A percentile compares a stretch with the other conserved stretches of the same genome.
Evolutionary conservation across 768 basidiomycete species (phyloP).

Genomic region (Strobilomyces confusus): DNA sequence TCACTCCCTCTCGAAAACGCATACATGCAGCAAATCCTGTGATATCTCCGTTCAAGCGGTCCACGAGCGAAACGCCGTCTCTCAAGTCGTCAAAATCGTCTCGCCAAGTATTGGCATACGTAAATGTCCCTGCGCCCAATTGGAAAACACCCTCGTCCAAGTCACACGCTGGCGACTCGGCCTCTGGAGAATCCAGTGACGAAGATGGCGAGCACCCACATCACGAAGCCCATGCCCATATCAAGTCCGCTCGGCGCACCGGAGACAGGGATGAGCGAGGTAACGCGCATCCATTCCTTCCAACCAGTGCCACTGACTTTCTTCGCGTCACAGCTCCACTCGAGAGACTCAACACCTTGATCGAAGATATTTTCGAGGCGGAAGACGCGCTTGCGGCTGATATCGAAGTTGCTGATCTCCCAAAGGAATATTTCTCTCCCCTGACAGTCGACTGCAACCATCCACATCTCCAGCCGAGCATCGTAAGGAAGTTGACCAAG

Average conservation of each 20-base stretch:
- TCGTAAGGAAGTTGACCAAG: slow-evolving; percentile 67
- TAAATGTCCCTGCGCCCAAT: slow-evolving; percentile 27
- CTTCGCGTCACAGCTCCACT: slow-evolving; percentile 45
- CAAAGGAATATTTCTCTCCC: slow-evolving; percentile 60
- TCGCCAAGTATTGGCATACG: slow-evolving; percentile 33
- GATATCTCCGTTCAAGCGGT: slow-evolving; percentile 9
- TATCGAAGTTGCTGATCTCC: slow-evolving; percentile 45
- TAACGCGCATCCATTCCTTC: slow-evolving; percentile 22
- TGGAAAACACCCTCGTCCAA: slow-evolving; percentile 30
- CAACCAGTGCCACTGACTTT: not conserved
- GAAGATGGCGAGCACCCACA: slow-evolving; percentile 31
- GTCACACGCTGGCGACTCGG: slow-evolving; percentile 36
- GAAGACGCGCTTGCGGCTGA: slow-evolving; percentile 69
- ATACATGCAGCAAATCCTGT: slow-evolving; percentile 25
- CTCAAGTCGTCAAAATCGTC: slow-evolving; percentile 28
- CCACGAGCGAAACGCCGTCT: slow-evolving; percentile 24
- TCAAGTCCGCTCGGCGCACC: slow-evolving; percentile 53
- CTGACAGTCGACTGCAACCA: slow-evolving; percentile 53
- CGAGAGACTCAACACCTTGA: slow-evolving; percentile 69
- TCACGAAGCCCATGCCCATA: slow-evolving; percentile 28
- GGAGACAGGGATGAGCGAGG: slow-evolving; percentile 78
- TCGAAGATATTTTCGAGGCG: slow-evolving; percentile 84
- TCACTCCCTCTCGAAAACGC: slow-evolving; percentile 66
- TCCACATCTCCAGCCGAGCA: slow-evolving; percentile 54
- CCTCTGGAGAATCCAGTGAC: slow-evolving; percentile 55